Evolutionary conservation across 768 basidiomycete genomes (phyloP).

Genomic region (Tylopilus subfusipes): DNA sequence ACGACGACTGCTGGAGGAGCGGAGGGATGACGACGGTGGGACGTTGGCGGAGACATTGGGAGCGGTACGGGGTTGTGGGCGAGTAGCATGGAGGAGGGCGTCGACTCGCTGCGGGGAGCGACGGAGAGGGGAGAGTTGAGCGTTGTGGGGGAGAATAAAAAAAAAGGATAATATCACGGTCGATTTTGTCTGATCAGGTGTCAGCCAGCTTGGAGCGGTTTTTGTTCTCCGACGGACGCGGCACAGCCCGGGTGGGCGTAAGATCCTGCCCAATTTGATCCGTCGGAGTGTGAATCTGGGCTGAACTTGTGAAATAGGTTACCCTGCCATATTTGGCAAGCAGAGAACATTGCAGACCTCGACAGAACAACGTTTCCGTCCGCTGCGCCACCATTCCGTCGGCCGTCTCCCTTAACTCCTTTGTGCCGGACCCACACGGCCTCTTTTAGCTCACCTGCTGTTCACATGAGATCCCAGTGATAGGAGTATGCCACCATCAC

Average conservation of each 20-base stretch:
- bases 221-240: slow-evolving; percentile 34
- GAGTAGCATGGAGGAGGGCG: slow-evolving; percentile 37
- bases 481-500: slow-evolving; percentile 25
- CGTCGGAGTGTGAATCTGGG: slow-evolving; percentile 28
- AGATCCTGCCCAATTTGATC: slow-evolving; percentile 19
- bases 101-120: slow-evolving; percentile 13
- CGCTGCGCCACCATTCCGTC: slow-evolving; percentile 1
- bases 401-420: slow-evolving; percentile 19
- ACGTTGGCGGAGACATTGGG: slow-evolving; percentile 29
- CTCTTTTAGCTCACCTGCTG: slow-evolving; percentile 13
- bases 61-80: slow-evolving; percentile 35
- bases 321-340: background rate
- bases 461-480: slow-evolving; percentile 16
- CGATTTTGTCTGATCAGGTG: slow-evolving; percentile 29
- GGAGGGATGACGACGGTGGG: slow-evolving; percentile 65
- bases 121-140: background rate
- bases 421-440: slow-evolving; percentile 7
- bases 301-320: slow-evolving; percentile 21
- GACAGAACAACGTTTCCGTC: slow-evolving; percentile 17
- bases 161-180: slow-evolving; percentile 22
- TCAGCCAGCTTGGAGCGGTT: slow-evolving; percentile 32
- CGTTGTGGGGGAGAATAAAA: slow-evolving; percentile 5
- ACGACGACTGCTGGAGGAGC: slow-evolving; percentile 65
- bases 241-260: slow-evolving; percentile 30
- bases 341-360: background rate